phyloP scores from a whole-genome alignment of 106 monocot species.

The Apostasia ramifera region DNA sequence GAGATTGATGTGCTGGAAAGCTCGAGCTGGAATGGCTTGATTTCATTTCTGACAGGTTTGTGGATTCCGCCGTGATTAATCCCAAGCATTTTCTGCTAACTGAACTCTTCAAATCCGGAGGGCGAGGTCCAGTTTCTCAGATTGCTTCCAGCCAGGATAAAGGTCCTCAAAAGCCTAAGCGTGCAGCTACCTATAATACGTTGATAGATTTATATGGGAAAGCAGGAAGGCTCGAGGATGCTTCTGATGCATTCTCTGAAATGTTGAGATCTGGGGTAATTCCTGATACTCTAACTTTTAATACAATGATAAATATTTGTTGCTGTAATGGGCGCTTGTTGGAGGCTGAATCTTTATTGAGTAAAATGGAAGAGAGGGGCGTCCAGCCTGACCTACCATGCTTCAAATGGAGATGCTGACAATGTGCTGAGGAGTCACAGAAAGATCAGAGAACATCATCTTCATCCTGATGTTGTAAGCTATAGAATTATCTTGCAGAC shows the following conservation, averaged over 20 bases:
- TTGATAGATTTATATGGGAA: constrained; percentile 88
- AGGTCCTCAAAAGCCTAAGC: constrained; percentile 31
- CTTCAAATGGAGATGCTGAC: constrained; percentile 23
- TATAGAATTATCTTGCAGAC: constrained; percentile 52
- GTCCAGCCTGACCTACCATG: constrained; percentile 47
- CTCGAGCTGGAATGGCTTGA: constrained; percentile 31
- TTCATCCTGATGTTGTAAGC: constrained; percentile 52
- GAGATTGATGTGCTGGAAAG: constrained; percentile 41
- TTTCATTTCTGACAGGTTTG: constrained; percentile 1
- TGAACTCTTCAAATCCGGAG: constrained; percentile 48
- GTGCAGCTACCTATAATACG: constrained; percentile 69
- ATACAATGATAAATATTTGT: constrained; percentile 72
- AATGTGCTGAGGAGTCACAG: constrained; percentile 29
- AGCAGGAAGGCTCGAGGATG: constrained; percentile 57
- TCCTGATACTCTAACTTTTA: constrained; percentile 74
- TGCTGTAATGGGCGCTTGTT: constrained; percentile 34
- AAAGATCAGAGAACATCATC: constrained; percentile 27
- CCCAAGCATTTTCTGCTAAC: constrained; percentile 64
- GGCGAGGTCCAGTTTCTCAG: constrained; percentile 6
- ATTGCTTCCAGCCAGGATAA: background rate
- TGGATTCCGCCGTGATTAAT: constrained; percentile 9
- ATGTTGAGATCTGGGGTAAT: constrained; percentile 52
- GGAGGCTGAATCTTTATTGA: constrained; percentile 58
- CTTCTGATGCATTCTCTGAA: constrained; percentile 47
- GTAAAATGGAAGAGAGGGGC: constrained; percentile 62